Base-by-base conservation (phyloP, 805 yeast species). In the Blastobotrys peoriensis region DNA sequence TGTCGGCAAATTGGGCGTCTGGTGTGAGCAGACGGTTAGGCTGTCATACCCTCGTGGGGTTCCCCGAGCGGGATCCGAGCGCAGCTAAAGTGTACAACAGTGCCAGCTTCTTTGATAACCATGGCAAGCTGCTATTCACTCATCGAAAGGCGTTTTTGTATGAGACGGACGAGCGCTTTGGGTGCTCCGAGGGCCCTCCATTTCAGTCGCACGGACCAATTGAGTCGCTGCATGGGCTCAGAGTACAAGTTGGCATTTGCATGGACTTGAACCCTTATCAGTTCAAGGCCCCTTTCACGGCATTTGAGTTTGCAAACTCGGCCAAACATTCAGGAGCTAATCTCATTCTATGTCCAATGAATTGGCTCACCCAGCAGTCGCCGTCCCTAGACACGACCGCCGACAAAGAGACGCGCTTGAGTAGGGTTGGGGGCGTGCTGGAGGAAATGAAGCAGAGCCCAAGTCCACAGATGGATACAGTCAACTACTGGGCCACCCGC, bases 181-280 rank as follows among this genome's bases (percentile, higher is more conserved):
- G 93, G 0, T 81, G 87, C 44, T 49, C 58, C 1, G 94, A 85
- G 56, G 81, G 82, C 39, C 82, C 83, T 0, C 63, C 59, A 2
- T 88, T 87, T 55, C 62, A 40, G 20, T 46, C 52, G 17, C 46
- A 16, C 6, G 34, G 10, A 20, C 43, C 15, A 39, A 36, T 44
- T 17, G 18, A 3, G 42, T n/a, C 27, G 5, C 33, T 45, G 27
- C 27, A 40, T 2, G 44, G 45, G n/a, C n/a, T 40, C 16, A 33
- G 37, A 4, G 66, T 83, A 1, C 72, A 80, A 27, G 69, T 89
- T 44, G 98, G 96, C 0, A 87, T 89, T 4, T 89, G 98, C 60
- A 89, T 89, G 97, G 98, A 89, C 64, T 62, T 89, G 49, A 88
- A 86, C 60, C 96, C 96, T 0, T 83, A 85, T 61, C 72, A 84